Evolutionary conservation across 2,329 filamentous ascomycete species (phyloP), one percentile per base, ranked within the genome.

Genomic region (Trichocomaceae sp.): DNA sequence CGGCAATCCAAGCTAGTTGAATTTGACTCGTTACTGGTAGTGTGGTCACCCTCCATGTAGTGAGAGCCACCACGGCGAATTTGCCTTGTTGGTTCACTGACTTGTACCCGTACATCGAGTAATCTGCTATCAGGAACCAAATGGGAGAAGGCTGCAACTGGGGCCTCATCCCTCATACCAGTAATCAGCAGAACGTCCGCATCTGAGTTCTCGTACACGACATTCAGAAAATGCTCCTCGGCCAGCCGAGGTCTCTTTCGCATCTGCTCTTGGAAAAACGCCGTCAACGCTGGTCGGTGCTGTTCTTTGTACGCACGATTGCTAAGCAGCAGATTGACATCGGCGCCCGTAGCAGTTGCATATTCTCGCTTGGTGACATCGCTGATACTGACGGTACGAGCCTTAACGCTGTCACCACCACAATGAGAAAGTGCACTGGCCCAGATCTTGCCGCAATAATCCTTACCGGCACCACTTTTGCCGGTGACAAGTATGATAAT

Each of bases 221-320:
- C 65, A 22, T 71, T 56, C 41, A 79, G 51, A 57, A 84, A 83
- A 61, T 79, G 72, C 53, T 81, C 74, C 59, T 79, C 67, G 58
- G 68, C 77, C 15, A 84, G 68, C 39, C 47, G 59, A 57, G 80
- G 79, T 42, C 70, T 69, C 61, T 70, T 56, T 26, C 46, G 61
- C 39, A 79, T 61, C 62, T 81, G 77, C 0, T 64, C 56, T 46
- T 76, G 60, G 66, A 76, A 85, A 57, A 80, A 85, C 1, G 50
- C 57, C 1, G 77, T 80, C 67, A 86, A 65, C 0, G 71, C 71
- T 62, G 69, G 54, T 35, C 82, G 77, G 59, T 85, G 81, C 55
- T 79, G 61, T 67, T 86, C 83, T 63, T 86, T 86, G 68, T 85
- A 86, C 23, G 57, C 68, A 55, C 82, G 82, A 57, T 85, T 77